Base-by-base conservation (phyloP, 2,329 filamentous ascomycete species). In the Pseudopyricularia javanii region DNA sequence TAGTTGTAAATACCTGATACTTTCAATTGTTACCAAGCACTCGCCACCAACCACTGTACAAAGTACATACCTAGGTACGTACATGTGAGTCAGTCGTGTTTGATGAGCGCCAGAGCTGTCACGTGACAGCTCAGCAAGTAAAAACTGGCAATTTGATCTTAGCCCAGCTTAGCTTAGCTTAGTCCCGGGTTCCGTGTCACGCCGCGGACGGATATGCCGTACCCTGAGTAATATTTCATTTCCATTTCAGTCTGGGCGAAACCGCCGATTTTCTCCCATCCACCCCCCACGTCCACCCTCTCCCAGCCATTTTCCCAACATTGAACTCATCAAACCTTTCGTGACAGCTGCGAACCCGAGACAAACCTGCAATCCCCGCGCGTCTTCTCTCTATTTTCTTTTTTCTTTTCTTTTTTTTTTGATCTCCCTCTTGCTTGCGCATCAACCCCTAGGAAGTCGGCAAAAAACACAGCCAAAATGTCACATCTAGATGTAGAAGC, bases 401-500 rank as follows among this genome's bases (percentile, higher is more conserved):
- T 17, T 22, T n/a, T 40, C 17, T 40, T 40, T 20, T 24, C 20
- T 15, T 15, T 22, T 45, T 20, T 24, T 15, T 49, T 33, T 49
- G 7, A 24, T 28, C 22, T 32, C 7, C 49, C 43, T 22, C 47
- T 20, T 24, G 40, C 17, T 45, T 45, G 40, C 20, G 24, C 22
- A 26, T 2, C 20, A 7, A 24, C 24, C 40, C 40, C 24, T 12
- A 15, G 40, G 11, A 17, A 14, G 24, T 14, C 11, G 22, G 15
- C 17, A 14, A 24, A 14, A 7, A 47, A 47, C 7, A 3, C 26
- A 49, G 2, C 17, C 20, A 62, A 56, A 54, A 85, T 85, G 82
- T 82, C 82, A 66, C 77, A 76, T 67, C 73, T 85, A 60, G 89
- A 95, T 65, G 88, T 96, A 62, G 91, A 96, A 75, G 88, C 89